These are phyloP conservation scores for Pyrenochaeta sp. DNA, from an alignment of 2,329 filamentous ascomycete genomes.

Conservation along the genomic window DNA sequence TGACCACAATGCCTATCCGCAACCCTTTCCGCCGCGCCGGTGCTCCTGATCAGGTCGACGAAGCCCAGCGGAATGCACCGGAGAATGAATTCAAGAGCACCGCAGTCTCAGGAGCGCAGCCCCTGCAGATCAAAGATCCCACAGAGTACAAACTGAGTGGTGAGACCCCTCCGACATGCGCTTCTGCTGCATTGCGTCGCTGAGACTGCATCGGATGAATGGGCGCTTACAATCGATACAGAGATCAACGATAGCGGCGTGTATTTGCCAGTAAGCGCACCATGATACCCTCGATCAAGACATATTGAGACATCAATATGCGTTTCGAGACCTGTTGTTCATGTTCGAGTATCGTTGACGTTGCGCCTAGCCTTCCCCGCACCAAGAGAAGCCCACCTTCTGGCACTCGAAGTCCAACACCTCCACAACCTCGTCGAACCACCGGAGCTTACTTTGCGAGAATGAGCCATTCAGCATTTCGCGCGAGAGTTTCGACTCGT, in stretches of 20 bases:
- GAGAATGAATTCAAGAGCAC: slow-evolving; percentile 44
- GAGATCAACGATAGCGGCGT: slow-evolving; percentile 96
- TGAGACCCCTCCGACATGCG: slow-evolving; percentile 37
- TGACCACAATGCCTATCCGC: slow-evolving; percentile 48
- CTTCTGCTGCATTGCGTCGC: slow-evolving; percentile 9
- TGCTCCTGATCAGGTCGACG: slow-evolving; percentile 41
- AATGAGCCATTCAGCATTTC: slow-evolving; percentile 96
- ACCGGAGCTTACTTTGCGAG: slow-evolving; percentile 73
- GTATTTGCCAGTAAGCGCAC: slow-evolving; percentile 79
- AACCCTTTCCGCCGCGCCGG: slow-evolving; percentile 51
- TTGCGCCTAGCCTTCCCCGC: slow-evolving; percentile 72
- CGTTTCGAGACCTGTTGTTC: slow-evolving; percentile 6
- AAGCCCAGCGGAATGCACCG: slow-evolving; percentile 38
- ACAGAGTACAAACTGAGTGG: slow-evolving; percentile 62
- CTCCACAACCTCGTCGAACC: slow-evolving; percentile 63
- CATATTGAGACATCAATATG: slow-evolving; percentile 1
- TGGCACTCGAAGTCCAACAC: slow-evolving; percentile 66
- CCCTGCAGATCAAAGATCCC: slow-evolving; percentile 54
- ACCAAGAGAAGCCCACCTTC: slow-evolving; percentile 80
- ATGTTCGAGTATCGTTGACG: slow-evolving; percentile 22
- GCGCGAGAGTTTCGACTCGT: slow-evolving; percentile 95
- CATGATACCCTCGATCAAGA: slow-evolving; percentile 1
- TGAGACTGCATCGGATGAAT: slow-evolving; percentile 7
- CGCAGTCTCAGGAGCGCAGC: slow-evolving; percentile 46
- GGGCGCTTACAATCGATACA: slow-evolving; percentile 53